A percentile compares a stretch with the other conserved stretches of the same genome.
Conservation (phyloP, 2,329 filamentous ascomycete species). For the Fusarium continuum region DNA sequence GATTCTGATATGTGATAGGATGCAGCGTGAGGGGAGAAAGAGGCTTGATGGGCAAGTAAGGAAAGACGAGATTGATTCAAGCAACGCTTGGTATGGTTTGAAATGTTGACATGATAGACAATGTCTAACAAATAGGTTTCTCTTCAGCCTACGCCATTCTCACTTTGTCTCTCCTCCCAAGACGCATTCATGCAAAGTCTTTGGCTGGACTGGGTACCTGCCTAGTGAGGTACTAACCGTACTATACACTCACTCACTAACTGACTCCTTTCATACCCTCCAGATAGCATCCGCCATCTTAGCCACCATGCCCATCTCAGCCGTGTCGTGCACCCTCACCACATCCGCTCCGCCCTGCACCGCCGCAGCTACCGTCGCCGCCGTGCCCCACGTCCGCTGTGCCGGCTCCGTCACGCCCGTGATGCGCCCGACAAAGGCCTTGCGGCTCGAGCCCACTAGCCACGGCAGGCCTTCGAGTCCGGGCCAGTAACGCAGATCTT, state of each 20-base stretch:
- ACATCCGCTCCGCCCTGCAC: constrained; percentile 90
- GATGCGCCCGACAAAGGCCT: constrained; percentile 85
- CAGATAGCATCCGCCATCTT: constrained; percentile 95
- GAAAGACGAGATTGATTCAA: background rate
- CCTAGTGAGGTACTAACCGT: background rate
- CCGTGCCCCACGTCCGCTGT: constrained; percentile 84
- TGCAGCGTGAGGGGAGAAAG: background rate
- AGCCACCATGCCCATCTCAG: constrained; percentile 84
- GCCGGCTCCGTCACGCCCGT: constrained; percentile 77
- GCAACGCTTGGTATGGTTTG: background rate
- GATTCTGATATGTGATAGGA: constrained; percentile 31
- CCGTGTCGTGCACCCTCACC: constrained; percentile 89
- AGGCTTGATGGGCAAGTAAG: background rate
- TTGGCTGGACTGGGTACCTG: too few relatives aligned
- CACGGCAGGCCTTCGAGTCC: constrained; percentile 79
- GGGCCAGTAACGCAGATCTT: constrained; percentile 70
- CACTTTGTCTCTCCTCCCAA: background rate
- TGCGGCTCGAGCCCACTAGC: constrained; percentile 89
- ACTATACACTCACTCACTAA: too few relatives aligned
- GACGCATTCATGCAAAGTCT: background rate
- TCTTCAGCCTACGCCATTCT: background rate
- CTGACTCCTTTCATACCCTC: constrained; percentile 55
- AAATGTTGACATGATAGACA: background rate
- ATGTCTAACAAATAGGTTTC: background rate
- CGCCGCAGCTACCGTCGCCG: constrained; percentile 85